phyloP scores from a whole-genome alignment of 805 yeast species.

The Yarrowia osloensis region DNA sequence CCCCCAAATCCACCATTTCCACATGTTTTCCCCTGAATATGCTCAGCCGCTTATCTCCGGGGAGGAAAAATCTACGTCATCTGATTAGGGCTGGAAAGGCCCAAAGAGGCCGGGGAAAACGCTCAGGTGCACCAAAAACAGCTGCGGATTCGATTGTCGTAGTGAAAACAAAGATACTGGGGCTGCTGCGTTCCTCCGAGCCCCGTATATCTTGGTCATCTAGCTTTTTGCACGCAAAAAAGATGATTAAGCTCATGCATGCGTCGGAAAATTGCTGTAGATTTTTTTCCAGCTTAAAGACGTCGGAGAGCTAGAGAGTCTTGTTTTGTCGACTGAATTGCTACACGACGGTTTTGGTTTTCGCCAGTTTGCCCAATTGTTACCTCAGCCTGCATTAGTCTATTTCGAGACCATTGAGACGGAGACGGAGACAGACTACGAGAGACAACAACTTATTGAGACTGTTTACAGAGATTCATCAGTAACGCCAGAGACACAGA shows the following conservation, averaged over 20 bases:
- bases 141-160: neutral
- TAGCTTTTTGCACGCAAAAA: neutral
- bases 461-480: too few relatives aligned
- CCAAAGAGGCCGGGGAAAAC: neutral
- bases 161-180: too few relatives aligned
- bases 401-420: neutral
- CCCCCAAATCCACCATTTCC: neutral
- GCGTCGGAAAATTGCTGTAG: constrained; percentile 23
- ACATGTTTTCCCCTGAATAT: neutral
- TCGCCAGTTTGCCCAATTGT: neutral
- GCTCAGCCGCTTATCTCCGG: constrained; percentile 22
- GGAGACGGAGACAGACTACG: neutral
- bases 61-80: neutral
- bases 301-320: neutral
- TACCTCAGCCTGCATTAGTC: neutral
- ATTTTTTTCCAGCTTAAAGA: constrained; percentile 19
- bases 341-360: too few relatives aligned
- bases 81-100: neutral
- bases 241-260: constrained; percentile 13
- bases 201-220: neutral
- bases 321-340: too few relatives aligned
- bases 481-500: neutral
- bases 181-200: too few relatives aligned
- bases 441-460: neutral
- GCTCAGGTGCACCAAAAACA: too few relatives aligned